Percentiles rank a stretch among this genome's conserved stretches.
phyloP scores from a whole-genome alignment of 495 filamentous ascomycete genomes.

The Bacidia gigantensis region DNA sequence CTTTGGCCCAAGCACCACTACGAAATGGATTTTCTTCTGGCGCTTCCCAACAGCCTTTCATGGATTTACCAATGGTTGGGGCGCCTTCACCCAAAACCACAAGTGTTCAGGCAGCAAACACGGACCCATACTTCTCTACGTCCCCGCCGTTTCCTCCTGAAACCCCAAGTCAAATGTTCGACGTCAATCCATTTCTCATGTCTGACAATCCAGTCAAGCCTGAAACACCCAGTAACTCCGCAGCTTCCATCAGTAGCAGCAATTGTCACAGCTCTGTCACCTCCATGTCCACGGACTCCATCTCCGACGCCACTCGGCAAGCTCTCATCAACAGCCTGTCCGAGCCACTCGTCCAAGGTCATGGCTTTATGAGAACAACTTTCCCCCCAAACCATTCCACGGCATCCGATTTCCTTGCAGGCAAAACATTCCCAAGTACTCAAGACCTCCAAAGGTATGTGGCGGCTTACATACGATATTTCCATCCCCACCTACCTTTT shows the following conservation, averaged over 20 bases:
- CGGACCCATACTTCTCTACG: conserved; percentile 41
- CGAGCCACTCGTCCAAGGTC: conserved; percentile 55
- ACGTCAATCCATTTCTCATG: conserved; percentile 31
- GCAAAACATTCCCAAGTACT: conserved; percentile 66
- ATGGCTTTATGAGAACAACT: conserved; percentile 56
- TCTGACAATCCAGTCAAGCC: conserved; percentile 37
- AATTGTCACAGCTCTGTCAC: conserved; percentile 51
- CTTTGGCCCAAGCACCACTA: conserved; percentile 47
- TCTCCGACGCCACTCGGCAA: conserved; percentile 88
- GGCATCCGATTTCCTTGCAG: conserved; percentile 32
- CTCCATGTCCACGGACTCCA: conserved; percentile 57
- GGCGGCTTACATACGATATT: conserved; percentile 81
- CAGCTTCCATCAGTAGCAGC: conserved; percentile 48
- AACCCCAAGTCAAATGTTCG: conserved; percentile 14
- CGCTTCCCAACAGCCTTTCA: conserved; percentile 38
- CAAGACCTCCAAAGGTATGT: conserved; percentile 86
- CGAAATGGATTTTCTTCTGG: conserved; percentile 52
- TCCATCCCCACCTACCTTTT: conserved; percentile 91
- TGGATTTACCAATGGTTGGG: conserved; percentile 44
- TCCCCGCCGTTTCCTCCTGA: conserved; percentile 53
- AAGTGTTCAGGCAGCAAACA: conserved; percentile 33
- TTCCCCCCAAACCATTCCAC: conserved; percentile 55
- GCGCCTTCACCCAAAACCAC: conserved; percentile 49
- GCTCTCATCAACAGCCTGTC: conserved; percentile 72
- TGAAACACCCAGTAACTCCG: conserved; percentile 45